phyloP scores from a whole-genome alignment of 2,329 filamentous ascomycete species.

The Diaporthe sp. region DNA sequence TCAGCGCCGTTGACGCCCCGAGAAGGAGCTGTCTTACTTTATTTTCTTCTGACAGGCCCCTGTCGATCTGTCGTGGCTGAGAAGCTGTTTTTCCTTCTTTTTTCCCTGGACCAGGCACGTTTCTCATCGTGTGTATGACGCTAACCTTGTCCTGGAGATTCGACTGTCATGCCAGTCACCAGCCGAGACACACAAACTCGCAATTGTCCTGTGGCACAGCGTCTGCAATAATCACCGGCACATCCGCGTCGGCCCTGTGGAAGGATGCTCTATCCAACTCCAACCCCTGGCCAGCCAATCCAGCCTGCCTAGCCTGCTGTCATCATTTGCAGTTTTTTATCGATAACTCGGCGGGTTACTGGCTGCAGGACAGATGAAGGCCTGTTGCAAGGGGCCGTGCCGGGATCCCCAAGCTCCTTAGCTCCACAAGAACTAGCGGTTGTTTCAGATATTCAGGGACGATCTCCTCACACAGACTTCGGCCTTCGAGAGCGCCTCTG shows the following conservation, averaged over 20 bases:
- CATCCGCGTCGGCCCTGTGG: not conserved
- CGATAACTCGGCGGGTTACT: slow-evolving; percentile 33
- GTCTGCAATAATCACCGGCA: slow-evolving; percentile 24
- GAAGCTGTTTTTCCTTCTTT: slow-evolving; percentile 1
- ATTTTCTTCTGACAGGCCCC: slow-evolving; percentile 23
- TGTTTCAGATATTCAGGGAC: slow-evolving; percentile 32
- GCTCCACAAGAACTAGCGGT: slow-evolving; percentile 24
- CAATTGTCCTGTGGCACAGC: slow-evolving; percentile 17
- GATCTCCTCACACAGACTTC: slow-evolving; percentile 18
- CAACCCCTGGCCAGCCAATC: slow-evolving; percentile 3
- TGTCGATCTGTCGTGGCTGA: slow-evolving; percentile 19
- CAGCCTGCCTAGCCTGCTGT: slow-evolving; percentile 33
- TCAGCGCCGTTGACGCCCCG: slow-evolving; percentile 3
- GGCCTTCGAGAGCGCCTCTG: not conserved
- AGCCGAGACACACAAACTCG: slow-evolving; percentile 34
- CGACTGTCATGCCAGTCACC: slow-evolving; percentile 33
- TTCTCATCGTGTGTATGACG: slow-evolving; percentile 29
- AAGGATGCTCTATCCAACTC: slow-evolving; percentile 16
- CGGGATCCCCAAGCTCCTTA: slow-evolving; percentile 30
- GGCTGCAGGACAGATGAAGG: slow-evolving; percentile 37
- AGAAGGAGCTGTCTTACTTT: slow-evolving; percentile 1
- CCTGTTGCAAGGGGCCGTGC: slow-evolving; percentile 32
- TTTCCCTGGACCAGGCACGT: not conserved
- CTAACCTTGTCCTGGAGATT: slow-evolving; percentile 16
- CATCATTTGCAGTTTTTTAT: slow-evolving; percentile 26